A percentile compares a stretch with the other conserved stretches of the same genome.
phyloP scores from a whole-genome alignment of 371 early-diverging fungal species.

The Apophysomyces sp. region DNA sequence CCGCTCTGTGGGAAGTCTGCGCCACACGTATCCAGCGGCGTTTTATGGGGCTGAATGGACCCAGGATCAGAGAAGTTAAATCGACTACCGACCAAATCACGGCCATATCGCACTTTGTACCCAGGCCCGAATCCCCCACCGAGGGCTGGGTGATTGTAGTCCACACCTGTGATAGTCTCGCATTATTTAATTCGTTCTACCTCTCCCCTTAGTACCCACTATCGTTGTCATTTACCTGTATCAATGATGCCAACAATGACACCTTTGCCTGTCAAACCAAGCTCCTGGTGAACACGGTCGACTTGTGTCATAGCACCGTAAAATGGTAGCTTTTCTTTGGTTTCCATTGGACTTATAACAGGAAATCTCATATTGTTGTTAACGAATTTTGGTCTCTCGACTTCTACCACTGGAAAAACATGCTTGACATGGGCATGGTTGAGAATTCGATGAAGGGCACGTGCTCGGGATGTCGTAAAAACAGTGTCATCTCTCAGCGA shows the following conservation, averaged over 20 bases:
- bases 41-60: conserved; percentile 23
- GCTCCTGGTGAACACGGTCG: conserved; percentile 39
- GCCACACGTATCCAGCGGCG: conserved; percentile 45
- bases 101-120: conserved; percentile 54
- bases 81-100: conserved; percentile 54
- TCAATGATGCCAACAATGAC: conserved; percentile 70
- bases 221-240: conserved; percentile 45
- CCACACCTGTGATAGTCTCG: conserved; percentile 33
- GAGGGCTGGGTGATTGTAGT: conserved; percentile 71
- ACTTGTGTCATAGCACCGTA: conserved; percentile 61
- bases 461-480: background rate
- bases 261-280: conserved; percentile 59
- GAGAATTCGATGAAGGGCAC: conserved; percentile 10
- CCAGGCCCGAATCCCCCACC: conserved; percentile 67
- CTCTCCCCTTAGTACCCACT: background rate
- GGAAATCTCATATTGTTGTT: background rate
- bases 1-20: conserved; percentile 21
- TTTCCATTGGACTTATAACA: background rate
- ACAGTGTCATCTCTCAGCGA: background rate
- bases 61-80: conserved; percentile 6
- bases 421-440: conserved; percentile 25
- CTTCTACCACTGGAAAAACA: conserved; percentile 34
- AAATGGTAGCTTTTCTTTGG: background rate
- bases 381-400: conserved; percentile 22
- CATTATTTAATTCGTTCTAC: conserved; percentile 19